Evolutionary conservation across 2,329 filamentous ascomycete species (phyloP), one percentile per base, ranked within the genome.

Genomic region (Zymoseptoria ardabiliae): DNA sequence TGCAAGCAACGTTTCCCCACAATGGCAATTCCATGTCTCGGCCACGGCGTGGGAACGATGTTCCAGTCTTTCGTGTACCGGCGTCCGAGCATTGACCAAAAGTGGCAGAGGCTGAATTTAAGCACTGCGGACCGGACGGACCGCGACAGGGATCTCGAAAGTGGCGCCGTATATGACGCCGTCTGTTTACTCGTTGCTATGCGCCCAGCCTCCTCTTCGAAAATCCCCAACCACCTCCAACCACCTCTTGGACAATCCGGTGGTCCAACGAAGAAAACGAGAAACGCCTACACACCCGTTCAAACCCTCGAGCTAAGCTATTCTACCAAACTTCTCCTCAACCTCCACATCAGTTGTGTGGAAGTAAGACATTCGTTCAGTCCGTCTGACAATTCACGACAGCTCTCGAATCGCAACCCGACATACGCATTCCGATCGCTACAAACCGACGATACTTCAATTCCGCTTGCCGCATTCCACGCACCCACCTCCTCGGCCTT

Each of bases 401-500:
- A 45, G 35, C 35, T 28, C 25, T 28, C 25, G 17, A 45, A 13
- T 45, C 35, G 35, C 35, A 41, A 4, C 30, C 13, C 35, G 25
- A 53, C 23, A 35, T 21, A 51, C 25, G 20, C 50, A 52, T 52
- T 22, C 50, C 50, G 50, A 52, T 25, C 23, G 17, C 30, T 53
- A n/a, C 17, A 11, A 50, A 41, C 56, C 53, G 56, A 58, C 55
- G 22, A 22, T 8, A 50, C 23, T 5, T 48, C 23, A 21, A 28
- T 20, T 19, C 17, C 51, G 57, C 21, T 55, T 57, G 57, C 59
- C 50, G 58, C 62, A 62, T 63, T 63, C 57, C 62, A 65, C 61
- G 60, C 52, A 60, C 55, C 63, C 63, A 57, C 57, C 63, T 66
- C 65, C 65, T 58, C 63, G 65, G 63, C 65, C 62, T 58, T 52